Percentiles rank a stretch among this genome's conserved stretches.
Conservation (phyloP, 768 basidiomycete species). For the Phlebiopsis gigantea region DNA sequence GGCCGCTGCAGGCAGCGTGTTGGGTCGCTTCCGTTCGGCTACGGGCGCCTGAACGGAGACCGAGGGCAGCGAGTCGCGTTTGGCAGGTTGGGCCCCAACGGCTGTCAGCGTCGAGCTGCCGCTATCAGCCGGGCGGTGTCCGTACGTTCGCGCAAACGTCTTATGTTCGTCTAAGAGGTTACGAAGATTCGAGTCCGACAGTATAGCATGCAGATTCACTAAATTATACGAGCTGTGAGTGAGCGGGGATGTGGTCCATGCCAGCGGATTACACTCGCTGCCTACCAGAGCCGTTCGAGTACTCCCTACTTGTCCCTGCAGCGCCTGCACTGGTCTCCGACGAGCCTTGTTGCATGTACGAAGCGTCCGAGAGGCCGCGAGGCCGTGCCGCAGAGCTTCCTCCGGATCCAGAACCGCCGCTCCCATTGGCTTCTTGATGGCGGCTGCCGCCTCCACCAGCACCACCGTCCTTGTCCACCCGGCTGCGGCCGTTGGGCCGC, state of each 20-base stretch:
- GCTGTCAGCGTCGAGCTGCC: constrained; percentile 2
- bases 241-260: constrained; percentile 2
- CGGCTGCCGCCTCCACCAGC: constrained; percentile 15
- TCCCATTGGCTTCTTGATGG: constrained; percentile 10
- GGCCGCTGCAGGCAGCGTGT: constrained; percentile 6
- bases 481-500: constrained; percentile 52
- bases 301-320: constrained; percentile 2
- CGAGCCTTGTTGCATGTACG: constrained; percentile 24
- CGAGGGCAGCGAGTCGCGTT: background rate
- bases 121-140: constrained; percentile 7
- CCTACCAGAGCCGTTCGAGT: constrained; percentile 13
- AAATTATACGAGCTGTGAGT: constrained; percentile 5
- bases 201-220: constrained; percentile 9
- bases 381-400: constrained; percentile 38
- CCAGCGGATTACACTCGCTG: constrained; percentile 7
- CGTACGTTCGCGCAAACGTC: background rate
- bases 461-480: constrained; percentile 42
- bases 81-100: background rate
- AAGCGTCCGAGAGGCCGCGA: constrained; percentile 73
- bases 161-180: constrained; percentile 1
- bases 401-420: constrained; percentile 35
- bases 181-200: constrained; percentile 11
- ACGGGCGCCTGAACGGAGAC: background rate
- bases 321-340: constrained; percentile 18
- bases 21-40: constrained; percentile 18